phyloP scores from a whole-genome alignment of 164 flowering plant genomes.

The Annona squamosa region DNA sequence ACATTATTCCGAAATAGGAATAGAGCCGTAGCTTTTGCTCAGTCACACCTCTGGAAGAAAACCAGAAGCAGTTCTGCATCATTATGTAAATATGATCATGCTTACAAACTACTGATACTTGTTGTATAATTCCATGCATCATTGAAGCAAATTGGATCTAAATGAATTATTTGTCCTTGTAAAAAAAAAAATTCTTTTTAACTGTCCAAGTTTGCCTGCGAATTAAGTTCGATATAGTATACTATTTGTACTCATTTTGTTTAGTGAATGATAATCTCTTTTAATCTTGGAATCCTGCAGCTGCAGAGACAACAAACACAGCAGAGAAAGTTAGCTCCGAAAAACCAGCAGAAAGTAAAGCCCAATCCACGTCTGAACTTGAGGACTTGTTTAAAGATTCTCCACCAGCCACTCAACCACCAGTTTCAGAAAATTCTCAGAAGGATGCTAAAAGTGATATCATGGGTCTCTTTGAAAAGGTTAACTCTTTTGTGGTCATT shows the following conservation, averaged over 20 bases:
- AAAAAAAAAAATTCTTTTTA: background rate
- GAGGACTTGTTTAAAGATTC: conserved; percentile 70
- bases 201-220: background rate
- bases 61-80: too few species aligned
- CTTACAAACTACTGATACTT: background rate
- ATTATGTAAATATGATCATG: background rate
- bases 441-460: conserved; percentile 87
- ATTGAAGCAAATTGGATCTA: background rate
- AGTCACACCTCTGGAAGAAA: too few species aligned
- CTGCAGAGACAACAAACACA: conserved; percentile 54
- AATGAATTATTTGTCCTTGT: background rate
- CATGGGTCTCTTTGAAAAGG: conserved; percentile 98
- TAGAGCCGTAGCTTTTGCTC: too few species aligned
- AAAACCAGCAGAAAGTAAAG: conserved; percentile 36
- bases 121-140: background rate
- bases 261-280: background rate
- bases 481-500: background rate
- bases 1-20: too few species aligned
- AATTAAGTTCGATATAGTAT: too few species aligned
- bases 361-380: conserved; percentile 44
- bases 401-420: conserved; percentile 20
- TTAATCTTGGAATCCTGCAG: conserved; percentile 27
- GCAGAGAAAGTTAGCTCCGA: conserved; percentile 36
- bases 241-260: background rate
- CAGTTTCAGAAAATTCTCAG: conserved; percentile 38